Base-by-base conservation (phyloP, 2,329 filamentous ascomycete genomes). In the Cercospora sesami region DNA sequence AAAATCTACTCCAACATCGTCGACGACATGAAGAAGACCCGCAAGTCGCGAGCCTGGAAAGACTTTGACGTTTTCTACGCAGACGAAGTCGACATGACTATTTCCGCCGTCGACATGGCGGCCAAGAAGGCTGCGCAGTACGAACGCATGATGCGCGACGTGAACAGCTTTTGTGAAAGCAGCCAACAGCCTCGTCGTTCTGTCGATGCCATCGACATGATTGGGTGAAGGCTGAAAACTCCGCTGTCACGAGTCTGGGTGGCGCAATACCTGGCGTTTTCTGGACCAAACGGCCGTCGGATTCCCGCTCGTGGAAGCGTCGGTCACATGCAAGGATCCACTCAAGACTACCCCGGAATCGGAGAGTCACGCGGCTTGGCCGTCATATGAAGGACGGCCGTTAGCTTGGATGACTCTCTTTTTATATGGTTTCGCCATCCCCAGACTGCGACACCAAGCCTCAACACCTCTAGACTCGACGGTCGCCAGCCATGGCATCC, bases 1-100 rank as follows among this genome's bases (percentile, higher is more conserved):
- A 74, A 73, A 67, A 74, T 71, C 9, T 78, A 78, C 67, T 70
- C 72, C 68, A 70, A 75, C 63, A 76, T 78, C n/a, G 75, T 78
- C 63, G 69, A 73, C 60, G 70, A 71, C 10, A 78, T 78, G 76
- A 78, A 78, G 68, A 57, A 53, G 39, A 57, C 67, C 10, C 73
- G 74, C 66, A 76, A 76, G 14, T 76, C 75, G 53, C 69, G 76
- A 28, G 76, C 77, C 62, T 78, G 76, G 76, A 67, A 72, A 26
- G 76, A 70, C 60, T 78, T 78, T 53, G 73, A 72, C 3, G 76
- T 78, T n/a, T 78, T 78, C 51, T 65, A 74, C 45, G 68, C 69
- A 12, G 74, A 78, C 67, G 76, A 78, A 57, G 71, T 78, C 14
- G 76, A 78, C 59, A 71, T 72, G 71, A 70, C 59, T 39, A 71